Evolutionary conservation across 208 protist genomes (phyloP).

Genomic region (Crithidia mellificae): DNA sequence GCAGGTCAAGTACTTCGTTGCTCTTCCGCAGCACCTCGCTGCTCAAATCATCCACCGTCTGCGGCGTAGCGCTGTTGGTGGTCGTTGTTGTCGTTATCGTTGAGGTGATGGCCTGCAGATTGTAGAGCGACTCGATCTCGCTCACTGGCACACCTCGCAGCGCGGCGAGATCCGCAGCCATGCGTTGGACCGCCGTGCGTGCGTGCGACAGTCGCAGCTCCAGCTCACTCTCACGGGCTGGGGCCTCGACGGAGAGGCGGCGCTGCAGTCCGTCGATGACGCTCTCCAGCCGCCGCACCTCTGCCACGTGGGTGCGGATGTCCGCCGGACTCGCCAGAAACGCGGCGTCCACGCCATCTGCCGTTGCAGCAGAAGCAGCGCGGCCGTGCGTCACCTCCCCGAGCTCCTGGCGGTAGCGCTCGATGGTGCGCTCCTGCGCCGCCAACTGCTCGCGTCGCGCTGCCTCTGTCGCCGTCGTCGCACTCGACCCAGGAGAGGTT

Average conservation of each 20-base stretch:
- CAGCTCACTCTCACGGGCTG: slow-evolving; percentile 43
- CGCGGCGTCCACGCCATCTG: slow-evolving; percentile 10
- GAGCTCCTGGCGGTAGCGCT: slow-evolving; percentile 44
- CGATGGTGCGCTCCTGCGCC: slow-evolving; percentile 34
- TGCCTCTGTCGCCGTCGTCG: slow-evolving; percentile 16
- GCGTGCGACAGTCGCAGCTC: slow-evolving; percentile 36
- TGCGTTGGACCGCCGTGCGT: slow-evolving; percentile 28
- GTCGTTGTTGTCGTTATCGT: slow-evolving; percentile 6
- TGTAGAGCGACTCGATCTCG: slow-evolving; percentile 36
- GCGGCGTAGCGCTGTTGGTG: slow-evolving; percentile 13
- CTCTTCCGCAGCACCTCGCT: slow-evolving; percentile 47
- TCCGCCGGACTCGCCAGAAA: slow-evolving; percentile 17
- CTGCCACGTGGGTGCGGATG: slow-evolving; percentile 46
- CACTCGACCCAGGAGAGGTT: background rate
- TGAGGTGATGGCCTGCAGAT: background rate
- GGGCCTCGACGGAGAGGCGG: slow-evolving; percentile 55
- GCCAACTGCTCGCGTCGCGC: slow-evolving; percentile 41
- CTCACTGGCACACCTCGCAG: slow-evolving; percentile 28
- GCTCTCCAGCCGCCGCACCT: slow-evolving; percentile 54
- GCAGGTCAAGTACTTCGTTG: slow-evolving; percentile 71
- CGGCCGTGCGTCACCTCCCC: slow-evolving; percentile 29
- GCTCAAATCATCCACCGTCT: slow-evolving; percentile 34
- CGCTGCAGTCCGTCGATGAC: slow-evolving; percentile 65
- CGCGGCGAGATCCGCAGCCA: slow-evolving; percentile 53
- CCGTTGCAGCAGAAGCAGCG: background rate